These are phyloP conservation scores for Gossypium gossypioides DNA, from an alignment of 441 rosid species.

Conservation along the genomic window DNA sequence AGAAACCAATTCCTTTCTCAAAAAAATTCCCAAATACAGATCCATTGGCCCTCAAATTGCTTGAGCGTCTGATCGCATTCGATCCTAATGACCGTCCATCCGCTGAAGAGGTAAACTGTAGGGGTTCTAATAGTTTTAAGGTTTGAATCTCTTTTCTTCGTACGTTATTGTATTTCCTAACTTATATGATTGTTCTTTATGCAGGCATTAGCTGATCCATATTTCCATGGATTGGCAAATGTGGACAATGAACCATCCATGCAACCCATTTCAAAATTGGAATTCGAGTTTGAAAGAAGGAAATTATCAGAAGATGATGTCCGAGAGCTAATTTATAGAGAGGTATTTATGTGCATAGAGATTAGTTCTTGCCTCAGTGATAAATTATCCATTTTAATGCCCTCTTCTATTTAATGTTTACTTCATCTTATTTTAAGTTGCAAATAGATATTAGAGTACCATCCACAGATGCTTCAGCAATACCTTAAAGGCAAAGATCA, in stretches of 20 bases:
- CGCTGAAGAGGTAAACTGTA: conserved; percentile 67
- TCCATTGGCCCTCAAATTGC: conserved; percentile 66
- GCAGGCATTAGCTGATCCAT: conserved; percentile 88
- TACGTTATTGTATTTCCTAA: conserved; percentile 7
- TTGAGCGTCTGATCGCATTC: conserved; percentile 76
- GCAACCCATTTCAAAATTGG: conserved; percentile 76
- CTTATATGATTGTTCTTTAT: conserved; percentile 11
- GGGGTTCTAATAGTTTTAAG: conserved; percentile 4
- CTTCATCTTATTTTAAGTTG: conserved; percentile 16
- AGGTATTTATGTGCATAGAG: conserved; percentile 34
- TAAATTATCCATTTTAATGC: conserved; percentile 3
- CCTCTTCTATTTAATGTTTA: not conserved
- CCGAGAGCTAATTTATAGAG: conserved; percentile 82
- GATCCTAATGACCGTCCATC: conserved; percentile 90
- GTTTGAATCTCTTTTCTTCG: not conserved
- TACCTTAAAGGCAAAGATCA: conserved; percentile 78
- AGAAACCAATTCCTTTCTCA: conserved; percentile 63
- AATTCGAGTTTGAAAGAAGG: conserved; percentile 87
- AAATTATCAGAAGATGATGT: conserved; percentile 73
- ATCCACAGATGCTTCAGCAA: conserved; percentile 96
- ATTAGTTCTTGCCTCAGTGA: conserved; percentile 1
- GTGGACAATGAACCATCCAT: conserved; percentile 64
- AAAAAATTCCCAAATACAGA: conserved; percentile 63
- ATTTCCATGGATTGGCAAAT: conserved; percentile 67
- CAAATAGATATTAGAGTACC: conserved; percentile 87